Base-by-base conservation (phyloP, 2,329 filamentous ascomycete genomes). In the Didymella lethalis region DNA sequence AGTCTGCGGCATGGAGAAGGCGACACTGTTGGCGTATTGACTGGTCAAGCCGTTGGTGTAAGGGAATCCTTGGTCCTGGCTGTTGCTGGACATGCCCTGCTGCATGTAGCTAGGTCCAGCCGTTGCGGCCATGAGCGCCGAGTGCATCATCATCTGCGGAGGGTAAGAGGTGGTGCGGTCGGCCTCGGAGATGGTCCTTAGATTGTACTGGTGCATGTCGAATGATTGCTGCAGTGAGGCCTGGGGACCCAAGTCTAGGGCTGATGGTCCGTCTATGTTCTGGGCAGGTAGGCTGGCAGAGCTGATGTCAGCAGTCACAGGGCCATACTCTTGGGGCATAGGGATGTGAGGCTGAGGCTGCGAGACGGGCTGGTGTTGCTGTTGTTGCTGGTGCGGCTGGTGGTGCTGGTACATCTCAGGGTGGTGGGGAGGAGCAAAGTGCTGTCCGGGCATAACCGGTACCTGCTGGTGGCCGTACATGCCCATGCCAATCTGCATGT, bases 91-190 rank as follows among this genome's bases (percentile, higher is more conserved):
- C 56, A 68, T 68, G 45, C 62, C 59, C 47, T 68, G 66, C 43
- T 75, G 72, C 70, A 76, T 68, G 59, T 71, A 75, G 18, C 72
- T 70, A 3, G 70, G 63, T 16, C 72, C 74, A 41, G 68, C 71
- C 8, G 73, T 73, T 1, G 73, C 73, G 32, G 73, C 74, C 70
- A 76, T 72, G 62, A 77, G 65, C 2, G 52, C 52, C 18, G 74
- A 76, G 45, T 74, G 70, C 72, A 77, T 75, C 51, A 78, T 69
- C 36, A 68, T 72, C 48, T 73, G 69, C 16, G 71, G 69, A 43
- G 70, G 64, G 53, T 72, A 74, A 26, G 46, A 50, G 16, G 59
- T 64, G 2, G 68, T 41, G 46, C 67, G 69, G 57, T 74, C 67
- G 32, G 70, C 66, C 61, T 76, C 75, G 8, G 74, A 70, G 38